Evolutionary conservation across 2,329 filamentous ascomycete genomes (phyloP).

Genomic region (Penicillium hordei): DNA sequence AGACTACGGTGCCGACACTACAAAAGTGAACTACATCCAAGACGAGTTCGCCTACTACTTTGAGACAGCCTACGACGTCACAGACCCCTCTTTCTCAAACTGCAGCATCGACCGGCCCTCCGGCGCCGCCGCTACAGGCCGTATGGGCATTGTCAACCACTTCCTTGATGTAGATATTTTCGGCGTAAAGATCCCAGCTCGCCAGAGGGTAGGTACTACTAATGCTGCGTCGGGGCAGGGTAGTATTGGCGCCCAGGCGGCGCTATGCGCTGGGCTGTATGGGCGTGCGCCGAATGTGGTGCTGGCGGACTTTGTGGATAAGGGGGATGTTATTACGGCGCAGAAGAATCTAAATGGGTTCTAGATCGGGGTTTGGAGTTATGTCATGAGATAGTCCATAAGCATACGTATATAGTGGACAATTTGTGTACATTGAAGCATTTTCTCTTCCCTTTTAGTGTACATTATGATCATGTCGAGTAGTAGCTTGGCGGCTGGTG

Average conservation of each 20-base stretch:
- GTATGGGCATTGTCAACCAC: constrained; percentile 53
- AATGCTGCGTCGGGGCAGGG: constrained; percentile 45
- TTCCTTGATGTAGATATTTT: constrained; percentile 47
- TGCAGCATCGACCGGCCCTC: constrained; percentile 48
- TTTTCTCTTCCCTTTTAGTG: neutral
- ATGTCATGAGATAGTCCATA: neutral
- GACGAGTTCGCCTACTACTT: constrained; percentile 48
- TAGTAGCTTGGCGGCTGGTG: no score
- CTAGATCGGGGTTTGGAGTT: constrained; percentile 2
- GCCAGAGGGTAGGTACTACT: constrained; percentile 39
- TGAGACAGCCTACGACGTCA: constrained; percentile 48
- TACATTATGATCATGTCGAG: no score
- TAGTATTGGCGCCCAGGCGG: constrained; percentile 46
- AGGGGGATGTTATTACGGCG: constrained; percentile 45
- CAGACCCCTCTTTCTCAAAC: constrained; percentile 41
- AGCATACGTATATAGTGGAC: neutral
- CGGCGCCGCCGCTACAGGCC: constrained; percentile 37
- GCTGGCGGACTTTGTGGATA: constrained; percentile 48
- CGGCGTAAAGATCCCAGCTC: constrained; percentile 46
- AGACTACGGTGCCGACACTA: constrained; percentile 45
- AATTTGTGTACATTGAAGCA: neutral
- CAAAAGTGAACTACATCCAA: constrained; percentile 44
- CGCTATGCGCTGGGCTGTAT: constrained; percentile 41
- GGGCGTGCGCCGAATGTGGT: constrained; percentile 44
- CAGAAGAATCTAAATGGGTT: constrained; percentile 44